Percentiles rank a stretch among this genome's conserved stretches.
Evolutionary conservation across 306 rosid species (phyloP).

Genomic region (Abrus precatorius): DNA sequence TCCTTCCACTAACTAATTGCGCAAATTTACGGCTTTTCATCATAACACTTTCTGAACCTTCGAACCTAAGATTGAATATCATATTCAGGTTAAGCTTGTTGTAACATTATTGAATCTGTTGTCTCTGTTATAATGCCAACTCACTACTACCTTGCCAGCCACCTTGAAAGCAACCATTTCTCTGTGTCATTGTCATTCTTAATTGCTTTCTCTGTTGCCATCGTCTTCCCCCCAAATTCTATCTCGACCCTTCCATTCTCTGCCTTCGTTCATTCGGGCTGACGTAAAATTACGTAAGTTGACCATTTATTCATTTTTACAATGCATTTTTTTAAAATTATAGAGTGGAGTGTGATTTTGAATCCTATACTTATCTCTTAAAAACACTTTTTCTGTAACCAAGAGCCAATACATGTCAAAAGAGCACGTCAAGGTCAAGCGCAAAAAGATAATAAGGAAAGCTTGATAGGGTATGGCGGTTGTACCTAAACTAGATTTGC

Average conservation of each 20-base stretch:
- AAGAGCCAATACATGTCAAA: conserved; percentile 21
- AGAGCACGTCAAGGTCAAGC: conserved; percentile 11
- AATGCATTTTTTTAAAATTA: not conserved
- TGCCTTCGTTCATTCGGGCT: not conserved
- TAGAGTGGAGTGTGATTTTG: not conserved
- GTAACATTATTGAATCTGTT: conserved; percentile 6
- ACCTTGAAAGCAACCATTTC: conserved; percentile 34
- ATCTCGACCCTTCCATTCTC: conserved; percentile 39
- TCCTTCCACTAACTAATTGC: conserved; percentile 8
- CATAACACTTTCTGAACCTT: conserved; percentile 34
- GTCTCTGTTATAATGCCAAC: conserved; percentile 28
- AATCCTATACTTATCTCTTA: conserved; percentile 5
- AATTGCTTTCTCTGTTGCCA: conserved; percentile 18
- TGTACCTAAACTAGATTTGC: conserved; percentile 42
- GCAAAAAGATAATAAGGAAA: not conserved
- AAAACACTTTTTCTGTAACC: not conserved
- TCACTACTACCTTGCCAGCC: conserved; percentile 27
- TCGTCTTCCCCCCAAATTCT: conserved; percentile 28
- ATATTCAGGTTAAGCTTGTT: not conserved
- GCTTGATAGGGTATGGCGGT: conserved; percentile 14
- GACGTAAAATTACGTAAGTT: not conserved
- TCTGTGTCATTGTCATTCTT: conserved; percentile 40
- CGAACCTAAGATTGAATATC: conserved; percentile 20
- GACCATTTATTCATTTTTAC: too few relatives aligned
- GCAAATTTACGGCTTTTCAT: not conserved